Evolutionary conservation across 2,329 filamentous ascomycete species (phyloP).

Genomic region (Gliomastix tumulicola): DNA sequence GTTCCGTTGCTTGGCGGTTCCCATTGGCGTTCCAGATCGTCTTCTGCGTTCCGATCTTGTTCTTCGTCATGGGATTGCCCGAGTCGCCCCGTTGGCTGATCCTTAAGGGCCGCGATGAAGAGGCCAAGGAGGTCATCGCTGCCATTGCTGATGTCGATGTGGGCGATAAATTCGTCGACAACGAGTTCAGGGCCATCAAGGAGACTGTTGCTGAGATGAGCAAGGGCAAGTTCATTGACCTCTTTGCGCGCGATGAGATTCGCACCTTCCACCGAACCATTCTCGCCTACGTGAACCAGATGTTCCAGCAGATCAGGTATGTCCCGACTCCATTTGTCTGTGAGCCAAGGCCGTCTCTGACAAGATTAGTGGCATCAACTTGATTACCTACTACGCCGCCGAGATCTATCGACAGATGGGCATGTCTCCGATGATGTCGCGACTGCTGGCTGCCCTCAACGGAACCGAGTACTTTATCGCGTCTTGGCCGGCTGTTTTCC

Average conservation of each 20-base stretch:
- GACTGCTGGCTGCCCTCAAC: constrained; percentile 43
- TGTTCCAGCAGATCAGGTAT: constrained; percentile 57
- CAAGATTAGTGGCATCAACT: constrained; percentile 45
- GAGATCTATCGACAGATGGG: constrained; percentile 51
- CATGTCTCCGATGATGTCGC: constrained; percentile 45
- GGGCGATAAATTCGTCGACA: constrained; percentile 50
- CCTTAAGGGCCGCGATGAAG: constrained; percentile 35
- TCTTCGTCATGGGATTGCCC: constrained; percentile 43
- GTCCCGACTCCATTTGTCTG: no score
- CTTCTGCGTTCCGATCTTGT: constrained; percentile 52
- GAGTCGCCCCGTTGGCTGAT: constrained; percentile 46
- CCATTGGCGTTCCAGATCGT: constrained; percentile 48
- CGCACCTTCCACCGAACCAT: constrained; percentile 51
- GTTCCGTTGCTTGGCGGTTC: constrained; percentile 45
- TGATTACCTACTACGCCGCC: constrained; percentile 57
- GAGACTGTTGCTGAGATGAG: constrained; percentile 64
- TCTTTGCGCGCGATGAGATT: constrained; percentile 52
- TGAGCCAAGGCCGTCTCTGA: background rate
- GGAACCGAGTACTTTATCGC: constrained; percentile 51
- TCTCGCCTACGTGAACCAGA: constrained; percentile 54
- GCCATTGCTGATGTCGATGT: constrained; percentile 47
- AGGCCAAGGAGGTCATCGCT: constrained; percentile 38
- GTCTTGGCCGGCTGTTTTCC: constrained; percentile 53
- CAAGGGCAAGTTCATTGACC: constrained; percentile 50
- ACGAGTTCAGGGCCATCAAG: constrained; percentile 53